These are phyloP conservation scores for Kwoniella europaea DNA, from an alignment of 768 basidiomycete genomes.

Conservation along the genomic window DNA sequence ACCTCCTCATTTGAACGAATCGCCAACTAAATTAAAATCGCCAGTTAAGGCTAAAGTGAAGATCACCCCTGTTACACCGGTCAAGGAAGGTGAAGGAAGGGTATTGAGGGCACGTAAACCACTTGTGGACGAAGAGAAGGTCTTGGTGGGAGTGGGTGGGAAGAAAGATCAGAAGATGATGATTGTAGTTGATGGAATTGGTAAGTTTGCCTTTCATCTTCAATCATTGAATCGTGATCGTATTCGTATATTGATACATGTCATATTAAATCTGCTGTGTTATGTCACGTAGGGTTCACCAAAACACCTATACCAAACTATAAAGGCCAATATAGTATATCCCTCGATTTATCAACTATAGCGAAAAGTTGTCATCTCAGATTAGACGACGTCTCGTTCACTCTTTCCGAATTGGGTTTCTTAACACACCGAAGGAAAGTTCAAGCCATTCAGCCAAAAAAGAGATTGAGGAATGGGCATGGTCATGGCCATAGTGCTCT, in stretches of 20 bases:
- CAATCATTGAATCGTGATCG: not conserved
- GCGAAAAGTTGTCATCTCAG: constrained; percentile 79
- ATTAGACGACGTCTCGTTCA: constrained; percentile 84
- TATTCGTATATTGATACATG: no score
- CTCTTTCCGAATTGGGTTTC: constrained; percentile 83
- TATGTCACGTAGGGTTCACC: constrained; percentile 10
- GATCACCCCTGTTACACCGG: not conserved
- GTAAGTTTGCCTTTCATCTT: constrained; percentile 18
- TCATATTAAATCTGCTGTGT: no score
- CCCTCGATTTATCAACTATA: constrained; percentile 70
- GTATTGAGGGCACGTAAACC: constrained; percentile 18
- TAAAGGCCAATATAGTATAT: constrained; percentile 39
- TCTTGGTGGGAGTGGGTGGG: not conserved
- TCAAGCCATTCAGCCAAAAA: constrained; percentile 1
- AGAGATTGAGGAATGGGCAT: not conserved
- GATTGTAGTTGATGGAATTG: constrained; percentile 21
- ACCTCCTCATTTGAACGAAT: not conserved
- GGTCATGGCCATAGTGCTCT: not conserved
- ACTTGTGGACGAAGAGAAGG: not conserved
- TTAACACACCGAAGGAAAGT: constrained; percentile 57
- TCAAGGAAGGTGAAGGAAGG: constrained; percentile 13
- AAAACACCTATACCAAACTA: constrained; percentile 19
- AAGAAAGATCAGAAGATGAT: not conserved
- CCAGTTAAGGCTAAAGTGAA: constrained; percentile 1
- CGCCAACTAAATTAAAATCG: constrained; percentile 14